phyloP scores from a whole-genome alignment of 768 basidiomycete species.

The Tephrocybe sp. region DNA sequence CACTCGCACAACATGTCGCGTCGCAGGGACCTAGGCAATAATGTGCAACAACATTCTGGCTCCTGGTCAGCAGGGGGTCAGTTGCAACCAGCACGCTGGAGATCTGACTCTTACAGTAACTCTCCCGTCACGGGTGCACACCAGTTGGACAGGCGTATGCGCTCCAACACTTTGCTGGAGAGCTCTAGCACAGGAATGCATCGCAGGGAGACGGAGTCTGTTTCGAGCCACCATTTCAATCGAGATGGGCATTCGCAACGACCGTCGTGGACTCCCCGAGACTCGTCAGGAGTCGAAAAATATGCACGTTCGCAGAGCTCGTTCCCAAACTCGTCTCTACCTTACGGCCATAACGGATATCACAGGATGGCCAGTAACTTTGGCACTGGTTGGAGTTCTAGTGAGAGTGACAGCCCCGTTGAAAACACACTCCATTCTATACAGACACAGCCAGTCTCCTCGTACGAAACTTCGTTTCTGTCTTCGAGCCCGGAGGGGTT shows the following conservation, averaged over 20 bases:
- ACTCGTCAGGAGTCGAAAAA: constrained; percentile 27
- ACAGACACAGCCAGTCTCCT: constrained; percentile 14
- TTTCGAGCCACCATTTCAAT: constrained; percentile 20
- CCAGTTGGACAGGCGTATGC: constrained; percentile 34
- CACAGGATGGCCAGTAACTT: constrained; percentile 33
- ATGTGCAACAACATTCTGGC: constrained; percentile 24
- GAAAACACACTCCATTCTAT: constrained; percentile 33
- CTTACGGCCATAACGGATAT: constrained; percentile 34
- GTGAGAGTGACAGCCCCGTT: constrained; percentile 26
- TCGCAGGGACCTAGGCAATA: constrained; percentile 27
- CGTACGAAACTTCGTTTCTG: constrained; percentile 23
- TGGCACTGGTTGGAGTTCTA: constrained; percentile 37
- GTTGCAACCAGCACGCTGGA: constrained; percentile 37
- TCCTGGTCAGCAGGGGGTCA: constrained; percentile 35
- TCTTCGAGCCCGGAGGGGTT: constrained; percentile 43
- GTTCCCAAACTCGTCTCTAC: constrained; percentile 32
- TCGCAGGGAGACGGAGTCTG: constrained; percentile 29
- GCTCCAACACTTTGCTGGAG: constrained; percentile 37
- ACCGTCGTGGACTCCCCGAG: constrained; percentile 36
- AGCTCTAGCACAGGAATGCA: constrained; percentile 19
- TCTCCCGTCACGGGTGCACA: constrained; percentile 18
- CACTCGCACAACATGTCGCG: constrained; percentile 26
- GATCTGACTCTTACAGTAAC: constrained; percentile 28
- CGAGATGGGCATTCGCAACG: constrained; percentile 33
- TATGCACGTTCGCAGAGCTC: constrained; percentile 29